Percentiles rank a stretch among this genome's conserved stretches.
These are phyloP conservation scores for Fraxinus greggii DNA, from an alignment of 305 asterid species.

Conservation along the genomic window DNA sequence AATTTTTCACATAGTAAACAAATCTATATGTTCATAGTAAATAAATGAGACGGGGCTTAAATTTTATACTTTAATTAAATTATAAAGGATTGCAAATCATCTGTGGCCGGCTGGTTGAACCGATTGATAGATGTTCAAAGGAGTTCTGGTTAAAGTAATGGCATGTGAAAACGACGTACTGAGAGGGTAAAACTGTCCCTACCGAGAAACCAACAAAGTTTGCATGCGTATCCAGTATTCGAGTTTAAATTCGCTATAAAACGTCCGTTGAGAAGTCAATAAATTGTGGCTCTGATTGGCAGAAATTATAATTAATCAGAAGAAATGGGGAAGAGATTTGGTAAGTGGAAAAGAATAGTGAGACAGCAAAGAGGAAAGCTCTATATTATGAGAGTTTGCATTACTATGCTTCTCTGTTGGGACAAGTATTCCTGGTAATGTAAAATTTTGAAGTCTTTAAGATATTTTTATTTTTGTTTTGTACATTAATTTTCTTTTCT, in stretches of 20 bases:
- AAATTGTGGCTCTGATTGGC: not conserved
- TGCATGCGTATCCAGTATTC: not conserved
- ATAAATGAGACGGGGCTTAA: slow-evolving; percentile 28
- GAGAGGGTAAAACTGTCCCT: slow-evolving; percentile 57
- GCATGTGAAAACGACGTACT: slow-evolving; percentile 51
- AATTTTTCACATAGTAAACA: not conserved
- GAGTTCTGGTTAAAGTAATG: slow-evolving; percentile 35
- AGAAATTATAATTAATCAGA: not conserved
- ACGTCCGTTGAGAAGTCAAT: not conserved
- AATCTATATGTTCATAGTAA: not conserved
- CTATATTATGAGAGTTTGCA: slow-evolving; percentile 62
- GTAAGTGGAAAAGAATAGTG: slow-evolving; percentile 59
- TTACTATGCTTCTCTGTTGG: slow-evolving; percentile 66
- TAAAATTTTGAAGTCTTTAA: not conserved
- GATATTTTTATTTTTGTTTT: not conserved
- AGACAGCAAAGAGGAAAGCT: slow-evolving; percentile 67
- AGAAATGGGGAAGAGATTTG: slow-evolving; percentile 47
- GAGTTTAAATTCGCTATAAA: not conserved
- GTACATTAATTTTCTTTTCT: not conserved
- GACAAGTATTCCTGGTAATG: slow-evolving; percentile 35
- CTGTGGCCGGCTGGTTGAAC: slow-evolving; percentile 46
- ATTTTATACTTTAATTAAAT: slow-evolving; percentile 11
- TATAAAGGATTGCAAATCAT: slow-evolving; percentile 23
- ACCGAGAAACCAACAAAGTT: slow-evolving; percentile 27
- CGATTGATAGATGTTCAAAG: slow-evolving; percentile 30